Base-by-base conservation (phyloP, 1,284 basidiomycete species). In the Sanghuangporus sanghuang region DNA sequence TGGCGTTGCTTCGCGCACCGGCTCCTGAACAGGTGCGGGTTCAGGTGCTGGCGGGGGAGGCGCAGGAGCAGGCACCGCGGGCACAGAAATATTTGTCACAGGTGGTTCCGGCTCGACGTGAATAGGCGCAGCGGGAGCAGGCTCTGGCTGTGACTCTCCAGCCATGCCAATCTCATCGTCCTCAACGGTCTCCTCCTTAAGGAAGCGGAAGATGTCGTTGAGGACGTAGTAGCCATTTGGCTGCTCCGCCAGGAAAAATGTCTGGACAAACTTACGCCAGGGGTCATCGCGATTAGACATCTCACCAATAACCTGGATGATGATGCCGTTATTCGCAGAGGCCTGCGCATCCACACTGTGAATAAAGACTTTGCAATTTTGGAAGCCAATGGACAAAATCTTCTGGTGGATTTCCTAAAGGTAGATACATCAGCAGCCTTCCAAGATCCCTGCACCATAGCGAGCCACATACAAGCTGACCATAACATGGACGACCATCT, bases 141-240 rank as follows among this genome's bases (percentile, higher is more conserved):
- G 52, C 40, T 69, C 68, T 44, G 70, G 64, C 55, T 70, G 64
- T 2, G 67, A 61, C 27, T 68, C 71, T 39, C 67, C 68, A 39
- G 66, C 58, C n/a, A 21, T 35, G n/a, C 36, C 52, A 7, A 23
- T 67, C 53, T 71, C 72, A 2, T 71, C 81, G 64, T 78, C 78
- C 60, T 92, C 92, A 67, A 93, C 90, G 44, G 86, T 81, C 71
- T 98, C 96, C 78, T 98, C 96, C 81, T 97, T 97, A 68, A 99
- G 81, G 83, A 96, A 98, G 68, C 96, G 91, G 89, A 99, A 99
- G 79, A 99, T 98, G 79, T 99, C 97, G 79, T 99, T 99, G 76
- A 99, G 88, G 67, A 99, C 97, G 76, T 95, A 99, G 82, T 98
- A 99, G 55, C 97, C 97, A 72, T 96, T 97, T 48, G 95, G 94